phyloP scores from a whole-genome alignment of 495 filamentous ascomycete genomes.

The Rhypophila decipiens region DNA sequence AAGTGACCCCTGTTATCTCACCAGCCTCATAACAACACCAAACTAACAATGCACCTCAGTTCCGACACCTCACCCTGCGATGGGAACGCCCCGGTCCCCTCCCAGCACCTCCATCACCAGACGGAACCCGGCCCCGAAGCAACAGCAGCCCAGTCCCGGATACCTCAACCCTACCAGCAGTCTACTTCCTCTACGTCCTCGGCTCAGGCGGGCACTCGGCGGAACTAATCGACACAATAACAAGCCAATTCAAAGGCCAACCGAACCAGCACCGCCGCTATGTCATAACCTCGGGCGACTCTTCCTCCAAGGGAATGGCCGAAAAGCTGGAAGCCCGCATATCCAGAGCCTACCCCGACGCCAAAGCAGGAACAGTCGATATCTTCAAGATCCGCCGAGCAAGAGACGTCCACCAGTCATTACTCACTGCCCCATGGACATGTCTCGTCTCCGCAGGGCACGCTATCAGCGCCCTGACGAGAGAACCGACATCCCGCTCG shows the following conservation, averaged over 20 bases:
- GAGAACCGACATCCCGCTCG: slow-evolving; percentile 20
- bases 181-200: slow-evolving; percentile 75
- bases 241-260: slow-evolving; percentile 34
- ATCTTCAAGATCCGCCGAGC: slow-evolving; percentile 63
- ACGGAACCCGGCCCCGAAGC: background rate
- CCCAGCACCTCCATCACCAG: too few species aligned
- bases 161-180: slow-evolving; percentile 28
- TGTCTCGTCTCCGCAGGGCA: slow-evolving; percentile 48
- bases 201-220: slow-evolving; percentile 92
- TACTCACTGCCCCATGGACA: slow-evolving; percentile 56
- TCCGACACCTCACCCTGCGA: slow-evolving; percentile 14
- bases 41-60: slow-evolving; percentile 11
- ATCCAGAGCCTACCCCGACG: slow-evolving; percentile 12
- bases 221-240: slow-evolving; percentile 82
- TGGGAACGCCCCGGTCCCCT: background rate
- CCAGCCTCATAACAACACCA: background rate
- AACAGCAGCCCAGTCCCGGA: slow-evolving; percentile 11
- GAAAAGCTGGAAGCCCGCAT: slow-evolving; percentile 30
- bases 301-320: slow-evolving; percentile 48
- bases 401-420: slow-evolving; percentile 69
- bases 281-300: slow-evolving; percentile 70
- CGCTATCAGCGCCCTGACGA: slow-evolving; percentile 42
- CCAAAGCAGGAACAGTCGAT: slow-evolving; percentile 39
- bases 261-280: slow-evolving; percentile 69
- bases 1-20: slow-evolving; percentile 2